Percentiles rank a stretch among this genome's conserved stretches.
Evolutionary conservation across 495 filamentous ascomycete genomes (phyloP).

Genomic region (Parmelia sp.): DNA sequence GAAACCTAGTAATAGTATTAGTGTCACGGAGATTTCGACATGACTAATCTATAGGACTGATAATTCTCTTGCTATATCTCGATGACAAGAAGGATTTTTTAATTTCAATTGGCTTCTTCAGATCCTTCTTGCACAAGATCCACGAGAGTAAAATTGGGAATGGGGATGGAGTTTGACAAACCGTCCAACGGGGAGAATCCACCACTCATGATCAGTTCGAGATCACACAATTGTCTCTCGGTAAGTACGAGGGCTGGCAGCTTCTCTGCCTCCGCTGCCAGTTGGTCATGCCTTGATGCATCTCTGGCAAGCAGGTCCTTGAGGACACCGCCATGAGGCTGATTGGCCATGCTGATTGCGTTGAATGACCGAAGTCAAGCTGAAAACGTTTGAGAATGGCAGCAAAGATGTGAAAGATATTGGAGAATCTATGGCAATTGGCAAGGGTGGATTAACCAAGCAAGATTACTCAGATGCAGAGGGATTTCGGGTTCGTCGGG

Average conservation of each 20-base stretch:
- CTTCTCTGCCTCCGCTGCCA: conserved; percentile 75
- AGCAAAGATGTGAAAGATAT: not conserved
- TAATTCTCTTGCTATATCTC: not conserved
- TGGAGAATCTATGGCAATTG: not conserved
- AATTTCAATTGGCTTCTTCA: not conserved
- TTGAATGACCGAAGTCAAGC: not conserved
- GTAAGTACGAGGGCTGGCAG: conserved; percentile 78
- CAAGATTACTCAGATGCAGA: conserved; percentile 14
- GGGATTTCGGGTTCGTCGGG: not conserved
- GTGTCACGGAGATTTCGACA: conserved; percentile 32
- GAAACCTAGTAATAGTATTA: conserved; percentile 58
- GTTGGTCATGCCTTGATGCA: conserved; percentile 64
- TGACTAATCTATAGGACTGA: not conserved
- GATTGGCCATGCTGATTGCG: conserved; percentile 55
- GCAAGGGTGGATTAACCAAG: not conserved
- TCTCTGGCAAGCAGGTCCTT: conserved; percentile 96
- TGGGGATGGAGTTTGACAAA: conserved; percentile 38
- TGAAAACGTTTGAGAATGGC: not conserved
- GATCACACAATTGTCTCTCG: conserved; percentile 94
- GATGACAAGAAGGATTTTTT: not conserved
- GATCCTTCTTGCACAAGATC: not conserved
- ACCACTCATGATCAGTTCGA: conserved; percentile 92
- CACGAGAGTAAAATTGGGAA: not conserved
- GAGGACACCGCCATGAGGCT: conserved; percentile 91
- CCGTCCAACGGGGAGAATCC: conserved; percentile 97